phyloP scores from a whole-genome alignment of 768 basidiomycete genomes.

The Mycena rosella region DNA sequence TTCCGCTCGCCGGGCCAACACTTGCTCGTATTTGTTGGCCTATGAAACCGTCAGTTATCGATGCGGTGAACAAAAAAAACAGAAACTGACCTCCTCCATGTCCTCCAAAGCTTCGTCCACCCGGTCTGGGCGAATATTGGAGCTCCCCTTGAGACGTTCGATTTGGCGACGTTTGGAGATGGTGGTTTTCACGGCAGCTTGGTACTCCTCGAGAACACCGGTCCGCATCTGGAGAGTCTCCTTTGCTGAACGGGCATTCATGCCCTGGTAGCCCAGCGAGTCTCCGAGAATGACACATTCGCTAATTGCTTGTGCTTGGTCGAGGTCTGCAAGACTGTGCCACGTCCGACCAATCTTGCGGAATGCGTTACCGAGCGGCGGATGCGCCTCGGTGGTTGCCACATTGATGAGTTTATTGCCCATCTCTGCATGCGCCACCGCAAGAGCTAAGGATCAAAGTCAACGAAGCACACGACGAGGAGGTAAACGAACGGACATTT shows the following conservation, averaged over 20 bases:
- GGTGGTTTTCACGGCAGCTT: constrained; percentile 90
- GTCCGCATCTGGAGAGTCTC: constrained; percentile 93
- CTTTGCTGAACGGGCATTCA: constrained; percentile 97
- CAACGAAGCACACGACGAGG: constrained; percentile 16
- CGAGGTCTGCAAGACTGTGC: constrained; percentile 90
- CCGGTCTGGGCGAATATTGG: constrained; percentile 85
- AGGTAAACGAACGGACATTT: constrained; percentile 67
- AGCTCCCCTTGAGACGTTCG: constrained; percentile 87
- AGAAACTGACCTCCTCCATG: constrained; percentile 81
- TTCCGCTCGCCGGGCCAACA: constrained; percentile 85
- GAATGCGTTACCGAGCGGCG: constrained; percentile 84
- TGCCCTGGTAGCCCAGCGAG: constrained; percentile 93
- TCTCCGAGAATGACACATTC: constrained; percentile 98
- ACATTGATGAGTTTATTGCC: constrained; percentile 94
- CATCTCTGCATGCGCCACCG: constrained; percentile 85
- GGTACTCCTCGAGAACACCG: constrained; percentile 93
- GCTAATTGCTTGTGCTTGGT: constrained; percentile 91
- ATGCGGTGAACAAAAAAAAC: constrained; percentile 10
- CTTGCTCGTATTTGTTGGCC: constrained; percentile 93
- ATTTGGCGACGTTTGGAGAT: constrained; percentile 95
- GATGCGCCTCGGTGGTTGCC: constrained; percentile 90
- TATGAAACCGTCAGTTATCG: constrained; percentile 48
- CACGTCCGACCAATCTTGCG: constrained; percentile 89
- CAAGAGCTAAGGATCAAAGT: constrained; percentile 67
- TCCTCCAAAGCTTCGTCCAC: constrained; percentile 95